Conservation (phyloP, 2,329 filamentous ascomycete species). For the Dothistroma septosporum region DNA sequence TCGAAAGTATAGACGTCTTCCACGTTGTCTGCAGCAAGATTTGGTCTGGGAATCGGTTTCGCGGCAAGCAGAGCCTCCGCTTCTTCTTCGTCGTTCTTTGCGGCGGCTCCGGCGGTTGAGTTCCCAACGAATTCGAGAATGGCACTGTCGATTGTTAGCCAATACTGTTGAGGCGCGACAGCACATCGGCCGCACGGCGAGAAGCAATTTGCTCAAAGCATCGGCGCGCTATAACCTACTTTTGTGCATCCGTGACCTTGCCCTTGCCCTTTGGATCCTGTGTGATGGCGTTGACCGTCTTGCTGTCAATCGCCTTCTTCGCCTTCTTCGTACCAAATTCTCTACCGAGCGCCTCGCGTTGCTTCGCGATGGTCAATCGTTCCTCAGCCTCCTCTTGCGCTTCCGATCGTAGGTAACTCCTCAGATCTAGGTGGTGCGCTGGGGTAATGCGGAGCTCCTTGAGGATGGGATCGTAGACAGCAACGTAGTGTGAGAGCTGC, state of each 20-base stretch:
- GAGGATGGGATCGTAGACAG: constrained; percentile 54
- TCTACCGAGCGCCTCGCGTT: constrained; percentile 66
- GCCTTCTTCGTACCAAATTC: constrained; percentile 84
- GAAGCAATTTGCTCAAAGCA: constrained; percentile 45
- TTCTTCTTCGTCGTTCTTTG: constrained; percentile 58
- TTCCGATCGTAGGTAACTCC: constrained; percentile 47
- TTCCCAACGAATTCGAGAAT: constrained; percentile 62
- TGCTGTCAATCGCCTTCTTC: constrained; percentile 68
- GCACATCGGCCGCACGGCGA: neutral
- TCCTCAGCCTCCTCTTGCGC: constrained; percentile 37
- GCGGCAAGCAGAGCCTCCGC: constrained; percentile 61
- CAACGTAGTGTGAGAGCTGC: constrained; percentile 57
- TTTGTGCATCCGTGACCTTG: constrained; percentile 54
- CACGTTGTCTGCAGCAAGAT: constrained; percentile 62
- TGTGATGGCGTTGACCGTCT: constrained; percentile 66
- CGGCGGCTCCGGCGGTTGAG: constrained; percentile 61
- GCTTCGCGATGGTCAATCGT: constrained; percentile 49
- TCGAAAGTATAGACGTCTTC: constrained; percentile 69
- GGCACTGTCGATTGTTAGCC: constrained; percentile 33
- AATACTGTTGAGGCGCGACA: neutral
- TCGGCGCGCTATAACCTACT: constrained; percentile 35
- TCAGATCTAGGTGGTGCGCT: constrained; percentile 53
- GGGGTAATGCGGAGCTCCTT: constrained; percentile 52
- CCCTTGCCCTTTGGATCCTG: constrained; percentile 43
- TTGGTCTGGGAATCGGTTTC: constrained; percentile 69